Base-by-base conservation (phyloP, 306 rosid species). In the Urtica urens region DNA sequence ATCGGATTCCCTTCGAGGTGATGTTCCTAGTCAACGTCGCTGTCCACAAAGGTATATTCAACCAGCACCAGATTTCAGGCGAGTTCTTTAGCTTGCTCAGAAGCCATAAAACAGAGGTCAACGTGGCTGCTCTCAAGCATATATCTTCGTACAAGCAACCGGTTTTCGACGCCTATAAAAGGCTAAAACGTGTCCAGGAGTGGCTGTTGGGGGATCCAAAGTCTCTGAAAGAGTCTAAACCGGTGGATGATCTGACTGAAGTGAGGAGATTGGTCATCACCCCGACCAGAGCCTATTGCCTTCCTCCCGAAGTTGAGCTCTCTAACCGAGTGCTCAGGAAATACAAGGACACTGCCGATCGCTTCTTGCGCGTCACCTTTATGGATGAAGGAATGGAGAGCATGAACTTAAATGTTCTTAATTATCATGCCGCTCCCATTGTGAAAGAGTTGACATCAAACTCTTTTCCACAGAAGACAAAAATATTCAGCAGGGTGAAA, bases 321-420 rank as follows among this genome's bases (percentile, higher is more conserved):
- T 79, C 96, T 48, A 86, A 82, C 59, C 72, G 96, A 76, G 81
- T 86, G 55, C 80, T 86, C 23, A 73, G 96, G 67, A 64, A 43
- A 35, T 81, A 42, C 66, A 86, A 57, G 63, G 81, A 76, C 42
- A 75, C 68, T 37, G 55, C 96, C 23, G 81, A 86, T 70, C 71
- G 81, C 49, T 86, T 86, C 68, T 64, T 86, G 58, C 74, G 93
- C 65, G 93, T 86, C 26, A 69, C 90, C 41, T 86, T 86, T 57
- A 82, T 82, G 96, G 96, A 86, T 70, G 96, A 86, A 72, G 93
- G 96, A 21, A 72, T 79, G 96, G 78, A 79, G 35, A 76, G 78
- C 47, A 58, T 86, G 8, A 86, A 79, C 66, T 49, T 46, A 7
- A 40, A 59, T 64, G 86, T 68, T 51, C 81, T 79, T 54, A 74